Evolutionary conservation across 2,329 filamentous ascomycete species (phyloP).

Genomic region (Cryphonectria japonica): DNA sequence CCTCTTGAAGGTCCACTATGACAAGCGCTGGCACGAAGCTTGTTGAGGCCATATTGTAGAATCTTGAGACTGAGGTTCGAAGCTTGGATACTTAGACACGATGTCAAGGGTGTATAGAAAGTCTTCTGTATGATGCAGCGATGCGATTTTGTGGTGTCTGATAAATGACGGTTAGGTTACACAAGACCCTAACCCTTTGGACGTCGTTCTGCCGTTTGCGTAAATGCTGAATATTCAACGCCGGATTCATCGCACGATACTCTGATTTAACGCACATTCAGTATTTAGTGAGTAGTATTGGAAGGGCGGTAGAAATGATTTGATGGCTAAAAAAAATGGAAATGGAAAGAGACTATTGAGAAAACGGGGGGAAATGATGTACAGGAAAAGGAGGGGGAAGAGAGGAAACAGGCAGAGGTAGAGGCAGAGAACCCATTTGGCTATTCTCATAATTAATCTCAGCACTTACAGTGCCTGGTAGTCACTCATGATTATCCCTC

Average conservation of each 20-base stretch:
- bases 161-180: background rate
- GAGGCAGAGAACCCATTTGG: too few relatives aligned
- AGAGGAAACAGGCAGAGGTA: too few relatives aligned
- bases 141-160: background rate
- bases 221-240: background rate
- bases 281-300: too few relatives aligned
- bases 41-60: conserved; percentile 15
- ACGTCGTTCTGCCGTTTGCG: background rate
- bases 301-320: background rate
- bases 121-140: background rate
- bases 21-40: conserved; percentile 59
- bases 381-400: too few relatives aligned
- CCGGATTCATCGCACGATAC: too few relatives aligned
- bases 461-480: too few relatives aligned
- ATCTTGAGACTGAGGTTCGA: background rate
- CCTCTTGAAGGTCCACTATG: conserved; percentile 88
- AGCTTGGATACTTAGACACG: background rate
- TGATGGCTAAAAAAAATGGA: background rate
- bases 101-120: background rate
- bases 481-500: too few relatives aligned
- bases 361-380: too few relatives aligned
- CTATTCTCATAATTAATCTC: too few relatives aligned
- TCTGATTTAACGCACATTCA: too few relatives aligned
- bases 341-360: background rate
- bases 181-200: background rate